Evolutionary conservation across 2,329 filamentous ascomycete genomes (phyloP), one percentile per base, ranked within the genome.

Genomic region (Dactylellina leptospora): DNA sequence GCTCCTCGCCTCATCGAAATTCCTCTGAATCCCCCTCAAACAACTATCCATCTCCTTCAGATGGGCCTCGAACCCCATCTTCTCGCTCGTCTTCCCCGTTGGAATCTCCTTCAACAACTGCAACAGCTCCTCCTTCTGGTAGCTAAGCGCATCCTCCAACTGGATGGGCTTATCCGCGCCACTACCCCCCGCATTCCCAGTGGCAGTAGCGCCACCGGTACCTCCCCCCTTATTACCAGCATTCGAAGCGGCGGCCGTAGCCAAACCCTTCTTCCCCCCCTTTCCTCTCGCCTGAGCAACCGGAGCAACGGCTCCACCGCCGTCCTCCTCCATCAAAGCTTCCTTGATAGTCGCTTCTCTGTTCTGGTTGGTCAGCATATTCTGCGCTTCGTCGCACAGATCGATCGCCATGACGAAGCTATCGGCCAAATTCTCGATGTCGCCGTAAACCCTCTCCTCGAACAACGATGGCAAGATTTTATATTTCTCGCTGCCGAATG

Each of bases 401-500:
- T 72, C 68, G 6, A 72, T 6, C 1, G 58, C 58, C 2, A 23
- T 20, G n/a, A 56, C 38, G 9, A 72, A 28, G 10, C 16, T 53
- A 0, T 25, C 28, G 0, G 68, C 23, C 16, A 72, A 33, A 0
- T 16, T 2, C 18, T 53, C 25, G 3, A 72, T 8, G 4, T 60
- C 44, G 0, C 13, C 20, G 13, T 54, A 72, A 9, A 45, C 13
- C 16, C 33, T 44, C 13, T 20, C n/a, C 23, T 4, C 16, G 20
- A 36, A 5, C 33, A 23, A 25, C 18, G 58, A 23, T 9, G 51
- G 36, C 9, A 56, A 20, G 10, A 72, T 63, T 9, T 28, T 63
- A 13, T 72, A 72, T 13, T 30, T 30, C 25, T 59, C 36, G 16
- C 68, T 72, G 9, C 68, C 68, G 25, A 72, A 53, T 27, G 11